A percentile compares a stretch with the other conserved stretches of the same genome.
Conservation (phyloP, 179 eudicot genomes). For the Nepenthes alata region DNA sequence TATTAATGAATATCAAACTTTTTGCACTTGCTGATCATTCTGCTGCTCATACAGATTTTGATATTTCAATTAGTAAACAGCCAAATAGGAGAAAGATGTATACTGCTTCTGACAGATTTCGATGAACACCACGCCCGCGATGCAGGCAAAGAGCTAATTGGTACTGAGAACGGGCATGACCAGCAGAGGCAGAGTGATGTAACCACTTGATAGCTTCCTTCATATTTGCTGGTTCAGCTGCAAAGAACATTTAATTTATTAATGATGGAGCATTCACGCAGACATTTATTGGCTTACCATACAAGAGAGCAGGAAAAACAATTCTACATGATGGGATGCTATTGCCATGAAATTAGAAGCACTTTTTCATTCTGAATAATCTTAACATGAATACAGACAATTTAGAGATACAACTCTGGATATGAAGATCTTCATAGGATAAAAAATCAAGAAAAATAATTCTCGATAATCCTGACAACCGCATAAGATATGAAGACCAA, state of each 20-base stretch:
- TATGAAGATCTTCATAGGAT: too few relatives aligned
- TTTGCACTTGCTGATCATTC: background rate
- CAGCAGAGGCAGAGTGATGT: slow-evolving; percentile 47
- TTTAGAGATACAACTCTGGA: too few relatives aligned
- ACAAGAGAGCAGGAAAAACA: too few relatives aligned
- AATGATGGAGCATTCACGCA: background rate
- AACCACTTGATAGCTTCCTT: slow-evolving; percentile 72
- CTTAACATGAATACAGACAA: too few relatives aligned
- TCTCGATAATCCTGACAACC: too few relatives aligned
- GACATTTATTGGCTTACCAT: background rate
- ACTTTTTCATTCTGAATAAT: too few relatives aligned
- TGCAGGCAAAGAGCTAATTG: slow-evolving; percentile 83
- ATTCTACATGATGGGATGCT: too few relatives aligned
- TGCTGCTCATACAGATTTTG: background rate
- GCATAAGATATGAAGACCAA: too few relatives aligned
- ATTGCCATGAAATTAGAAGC: too few relatives aligned
- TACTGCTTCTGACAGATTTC: slow-evolving; percentile 55
- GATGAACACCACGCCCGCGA: slow-evolving; percentile 50
- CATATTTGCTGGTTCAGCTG: slow-evolving; percentile 50
- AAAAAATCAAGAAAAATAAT: too few relatives aligned
- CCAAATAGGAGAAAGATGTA: background rate
- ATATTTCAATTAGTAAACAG: background rate
- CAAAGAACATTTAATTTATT: slow-evolving; percentile 10
- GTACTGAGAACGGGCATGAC: slow-evolving; percentile 83
- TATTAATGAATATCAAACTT: background rate